phyloP scores from a whole-genome alignment of 1,284 basidiomycete species.

The Apiotrichum brassicae region DNA sequence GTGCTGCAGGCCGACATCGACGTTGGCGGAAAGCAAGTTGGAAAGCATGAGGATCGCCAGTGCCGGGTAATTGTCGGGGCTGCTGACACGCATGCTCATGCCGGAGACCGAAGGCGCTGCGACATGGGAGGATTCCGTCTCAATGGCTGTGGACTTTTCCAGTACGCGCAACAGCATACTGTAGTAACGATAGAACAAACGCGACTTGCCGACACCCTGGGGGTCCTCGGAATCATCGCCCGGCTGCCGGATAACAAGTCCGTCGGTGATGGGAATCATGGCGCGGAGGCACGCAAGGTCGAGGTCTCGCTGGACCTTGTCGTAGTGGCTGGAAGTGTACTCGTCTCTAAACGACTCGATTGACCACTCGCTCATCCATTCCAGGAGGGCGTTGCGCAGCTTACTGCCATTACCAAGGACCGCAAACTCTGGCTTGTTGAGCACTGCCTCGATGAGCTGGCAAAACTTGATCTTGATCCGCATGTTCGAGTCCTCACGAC shows the following conservation, averaged over 20 bases:
- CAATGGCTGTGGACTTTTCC: constrained; percentile 48
- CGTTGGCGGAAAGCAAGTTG: constrained; percentile 76
- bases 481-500: constrained; percentile 52
- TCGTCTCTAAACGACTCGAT: constrained; percentile 27
- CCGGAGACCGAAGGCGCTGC: constrained; percentile 16
- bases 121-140: constrained; percentile 19
- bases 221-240: constrained; percentile 60
- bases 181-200: constrained; percentile 72
- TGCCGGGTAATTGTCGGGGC: constrained; percentile 15
- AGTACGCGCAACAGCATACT: constrained; percentile 59
- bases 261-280: constrained; percentile 67
- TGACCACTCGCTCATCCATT: constrained; percentile 69
- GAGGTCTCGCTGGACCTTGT: constrained; percentile 52
- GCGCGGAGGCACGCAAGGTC: constrained; percentile 67
- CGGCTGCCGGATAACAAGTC: constrained; percentile 59
- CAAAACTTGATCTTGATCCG: constrained; percentile 73
- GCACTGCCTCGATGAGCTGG: constrained; percentile 61
- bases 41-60: constrained; percentile 61
- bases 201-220: constrained; percentile 60
- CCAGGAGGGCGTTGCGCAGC: constrained; percentile 64
- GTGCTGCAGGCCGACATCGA: constrained; percentile 82
- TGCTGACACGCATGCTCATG: constrained; percentile 11
- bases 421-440: constrained; percentile 58
- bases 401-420: constrained; percentile 61
- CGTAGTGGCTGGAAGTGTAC: constrained; percentile 9